Evolutionary conservation across 805 yeast species (phyloP).

Genomic region (Scheffersomyces stipitis): DNA sequence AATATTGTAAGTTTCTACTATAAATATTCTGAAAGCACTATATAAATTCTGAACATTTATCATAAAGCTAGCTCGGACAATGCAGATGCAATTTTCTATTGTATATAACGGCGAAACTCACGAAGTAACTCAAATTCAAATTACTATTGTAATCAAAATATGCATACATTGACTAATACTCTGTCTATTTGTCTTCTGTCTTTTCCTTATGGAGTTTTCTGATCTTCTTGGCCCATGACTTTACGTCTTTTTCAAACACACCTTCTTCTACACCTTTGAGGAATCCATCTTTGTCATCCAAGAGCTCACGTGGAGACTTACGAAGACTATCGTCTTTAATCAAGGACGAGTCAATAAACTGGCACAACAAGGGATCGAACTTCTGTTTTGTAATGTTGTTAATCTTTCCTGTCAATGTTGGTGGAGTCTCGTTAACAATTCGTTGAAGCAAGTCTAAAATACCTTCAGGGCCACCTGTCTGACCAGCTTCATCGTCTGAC

Average conservation of each 20-base stretch:
- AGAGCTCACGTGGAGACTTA: conserved; percentile 70
- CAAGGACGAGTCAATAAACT: conserved; percentile 73
- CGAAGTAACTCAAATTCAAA: too few species aligned
- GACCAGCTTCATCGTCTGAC: conserved; percentile 47
- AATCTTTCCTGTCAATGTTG: conserved; percentile 48
- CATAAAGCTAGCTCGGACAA: too few species aligned
- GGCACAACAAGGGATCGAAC: conserved; percentile 53
- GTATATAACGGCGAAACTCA: too few species aligned
- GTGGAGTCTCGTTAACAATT: conserved; percentile 92
- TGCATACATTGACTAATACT: too few species aligned
- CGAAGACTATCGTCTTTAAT: conserved; percentile 66
- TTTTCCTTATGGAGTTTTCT: conserved; percentile 32
- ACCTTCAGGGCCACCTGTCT: conserved; percentile 60
- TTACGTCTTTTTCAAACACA: conserved; percentile 34
- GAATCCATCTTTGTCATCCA: conserved; percentile 34
- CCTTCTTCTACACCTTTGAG: conserved; percentile 31
- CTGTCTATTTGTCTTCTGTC: conserved; percentile 4
- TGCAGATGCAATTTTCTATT: too few species aligned
- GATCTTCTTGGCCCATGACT: conserved; percentile 41
- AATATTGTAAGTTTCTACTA: too few species aligned
- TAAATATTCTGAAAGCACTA: too few species aligned
- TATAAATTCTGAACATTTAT: too few species aligned
- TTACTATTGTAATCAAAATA: too few species aligned
- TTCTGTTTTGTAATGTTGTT: conserved; percentile 23
- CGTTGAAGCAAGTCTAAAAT: conserved; percentile 88